Percentiles rank a stretch among this genome's conserved stretches.
Evolutionary conservation across 2,329 filamentous ascomycete species (phyloP).

Genomic region (Trichoderma arundinaceum): DNA sequence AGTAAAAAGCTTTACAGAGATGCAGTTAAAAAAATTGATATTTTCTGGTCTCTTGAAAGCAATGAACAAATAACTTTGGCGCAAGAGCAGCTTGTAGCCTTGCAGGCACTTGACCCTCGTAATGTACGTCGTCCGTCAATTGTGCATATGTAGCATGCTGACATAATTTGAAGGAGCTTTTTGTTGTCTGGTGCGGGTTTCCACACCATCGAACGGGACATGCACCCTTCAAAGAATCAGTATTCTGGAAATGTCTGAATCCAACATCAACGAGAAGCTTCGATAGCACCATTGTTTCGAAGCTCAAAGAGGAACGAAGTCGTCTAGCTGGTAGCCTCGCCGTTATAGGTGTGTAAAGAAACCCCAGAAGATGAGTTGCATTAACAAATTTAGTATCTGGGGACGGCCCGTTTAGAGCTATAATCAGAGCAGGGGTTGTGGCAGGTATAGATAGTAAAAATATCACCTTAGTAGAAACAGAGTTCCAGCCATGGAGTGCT

Average conservation of each 20-base stretch:
- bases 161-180: constrained; percentile 19
- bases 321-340: constrained; percentile 12
- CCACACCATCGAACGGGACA: neutral
- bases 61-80: constrained; percentile 23
- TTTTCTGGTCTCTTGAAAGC: constrained; percentile 26
- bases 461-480: constrained; percentile 11
- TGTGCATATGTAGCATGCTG: neutral
- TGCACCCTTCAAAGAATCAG: constrained; percentile 20
- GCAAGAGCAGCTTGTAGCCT: constrained; percentile 7
- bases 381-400: constrained; percentile 6
- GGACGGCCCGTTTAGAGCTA: neutral
- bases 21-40: constrained; percentile 18
- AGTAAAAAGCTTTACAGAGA: constrained; percentile 17
- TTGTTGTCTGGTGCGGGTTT: constrained; percentile 27
- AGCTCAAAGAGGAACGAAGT: constrained; percentile 21
- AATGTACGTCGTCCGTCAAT: constrained; percentile 1
- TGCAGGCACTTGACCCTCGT: constrained; percentile 15
- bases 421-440: neutral
- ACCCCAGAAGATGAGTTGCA: neutral
- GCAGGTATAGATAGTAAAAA: constrained; percentile 3
- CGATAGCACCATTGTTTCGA: constrained; percentile 11
- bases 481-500: constrained; percentile 13
- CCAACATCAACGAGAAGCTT: neutral
- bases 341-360: constrained; percentile 18
- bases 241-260: constrained; percentile 16